phyloP scores from a whole-genome alignment of 108 stramenopile genomes.

The Cyclotella atomus region DNA sequence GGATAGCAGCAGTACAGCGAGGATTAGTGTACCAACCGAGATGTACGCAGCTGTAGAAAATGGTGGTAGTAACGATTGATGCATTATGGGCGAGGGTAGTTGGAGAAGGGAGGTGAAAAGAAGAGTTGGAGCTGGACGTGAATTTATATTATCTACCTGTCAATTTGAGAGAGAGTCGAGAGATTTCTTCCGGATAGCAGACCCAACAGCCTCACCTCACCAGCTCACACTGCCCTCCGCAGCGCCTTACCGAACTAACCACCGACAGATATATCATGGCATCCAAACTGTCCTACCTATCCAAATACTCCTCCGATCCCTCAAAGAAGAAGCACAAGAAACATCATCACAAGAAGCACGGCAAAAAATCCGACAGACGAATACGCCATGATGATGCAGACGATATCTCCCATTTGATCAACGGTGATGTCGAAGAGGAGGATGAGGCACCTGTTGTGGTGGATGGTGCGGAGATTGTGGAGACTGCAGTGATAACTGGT shows the following conservation, averaged over 20 bases:
- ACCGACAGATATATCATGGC: conserved; percentile 8
- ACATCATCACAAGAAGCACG: conserved; percentile 15
- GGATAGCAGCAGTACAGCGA: no score
- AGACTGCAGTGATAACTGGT: not conserved
- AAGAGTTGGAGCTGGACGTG: no score
- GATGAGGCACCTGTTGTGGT: not conserved
- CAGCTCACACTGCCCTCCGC: no score
- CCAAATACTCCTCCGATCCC: conserved; percentile 43
- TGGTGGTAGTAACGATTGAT: no score
- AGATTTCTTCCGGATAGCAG: no score
- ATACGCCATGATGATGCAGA: not conserved
- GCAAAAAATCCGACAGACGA: not conserved
- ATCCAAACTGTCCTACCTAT: conserved; percentile 60
- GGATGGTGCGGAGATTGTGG: not conserved
- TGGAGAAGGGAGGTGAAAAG: no score
- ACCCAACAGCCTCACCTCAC: no score
- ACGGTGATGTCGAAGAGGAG: not conserved
- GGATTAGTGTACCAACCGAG: no score
- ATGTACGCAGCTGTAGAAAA: no score
- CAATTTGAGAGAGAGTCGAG: no score
- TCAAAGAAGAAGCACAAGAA: conserved; percentile 13
- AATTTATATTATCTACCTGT: no score
- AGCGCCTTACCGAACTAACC: not conserved
- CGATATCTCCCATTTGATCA: not conserved
- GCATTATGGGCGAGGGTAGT: no score